Conservation (phyloP, 805 yeast species). For the Debaryomyces castellii region DNA sequence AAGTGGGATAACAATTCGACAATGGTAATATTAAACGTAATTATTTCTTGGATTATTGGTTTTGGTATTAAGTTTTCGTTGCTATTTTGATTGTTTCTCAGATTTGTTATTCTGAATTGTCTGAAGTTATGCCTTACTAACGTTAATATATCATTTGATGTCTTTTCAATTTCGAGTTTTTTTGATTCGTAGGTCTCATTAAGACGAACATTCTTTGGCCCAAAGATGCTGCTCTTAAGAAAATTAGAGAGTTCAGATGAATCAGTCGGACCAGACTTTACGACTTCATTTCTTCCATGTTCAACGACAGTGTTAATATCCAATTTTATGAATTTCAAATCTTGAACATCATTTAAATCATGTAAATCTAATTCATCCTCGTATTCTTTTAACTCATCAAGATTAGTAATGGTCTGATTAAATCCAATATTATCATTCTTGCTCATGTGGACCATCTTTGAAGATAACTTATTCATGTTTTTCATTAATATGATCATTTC, state of each 20-base stretch:
- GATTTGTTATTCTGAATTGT: conserved; percentile 20
- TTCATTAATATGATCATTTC: conserved; percentile 76
- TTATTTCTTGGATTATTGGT: conserved; percentile 29
- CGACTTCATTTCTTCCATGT: conserved; percentile 16
- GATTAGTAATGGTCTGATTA: neutral
- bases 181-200: conserved; percentile 28
- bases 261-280: conserved; percentile 8
- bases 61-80: conserved; percentile 23
- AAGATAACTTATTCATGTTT: conserved; percentile 86
- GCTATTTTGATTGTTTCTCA: conserved; percentile 1
- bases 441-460: conserved; percentile 59
- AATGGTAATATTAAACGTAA: conserved; percentile 38
- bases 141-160: conserved; percentile 28
- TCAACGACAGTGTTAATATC: conserved; percentile 24
- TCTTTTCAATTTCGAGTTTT: conserved; percentile 28
- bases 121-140: conserved; percentile 37
- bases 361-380: conserved; percentile 33
- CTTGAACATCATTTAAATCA: conserved; percentile 36
- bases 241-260: conserved; percentile 13
- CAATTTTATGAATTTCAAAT: conserved; percentile 29
- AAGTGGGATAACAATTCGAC: conserved; percentile 44
- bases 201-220: conserved; percentile 12
- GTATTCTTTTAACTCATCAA: conserved; percentile 17
- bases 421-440: neutral
- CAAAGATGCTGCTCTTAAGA: conserved; percentile 15